Evolutionary conservation across 441 rosid species (phyloP).

Genomic region (Populus hybrid): DNA sequence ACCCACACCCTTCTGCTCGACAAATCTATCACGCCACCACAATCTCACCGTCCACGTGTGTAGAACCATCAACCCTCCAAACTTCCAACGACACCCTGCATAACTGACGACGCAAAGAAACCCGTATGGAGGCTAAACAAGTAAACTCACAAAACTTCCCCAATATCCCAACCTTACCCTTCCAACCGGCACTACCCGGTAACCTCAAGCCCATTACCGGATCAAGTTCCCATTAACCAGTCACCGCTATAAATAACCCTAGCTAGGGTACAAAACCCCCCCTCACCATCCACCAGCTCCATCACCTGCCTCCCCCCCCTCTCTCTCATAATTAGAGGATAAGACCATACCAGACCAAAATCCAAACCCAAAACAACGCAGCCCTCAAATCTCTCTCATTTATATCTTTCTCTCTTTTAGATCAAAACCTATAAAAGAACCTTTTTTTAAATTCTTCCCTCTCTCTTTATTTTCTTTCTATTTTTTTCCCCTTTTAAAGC

Average conservation of each 20-base stretch:
- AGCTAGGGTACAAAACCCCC: slow-evolving; percentile 24
- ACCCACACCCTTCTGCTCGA: too few species aligned
- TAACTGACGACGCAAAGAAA: too few species aligned
- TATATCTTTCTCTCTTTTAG: neutral
- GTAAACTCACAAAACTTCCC: neutral
- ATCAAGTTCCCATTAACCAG: neutral
- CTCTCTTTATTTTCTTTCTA: neutral
- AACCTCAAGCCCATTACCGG: neutral
- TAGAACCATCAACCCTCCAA: too few species aligned
- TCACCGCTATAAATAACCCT: slow-evolving; percentile 17
- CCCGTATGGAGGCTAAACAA: neutral
- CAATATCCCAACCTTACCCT: slow-evolving; percentile 6
- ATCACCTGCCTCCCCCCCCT: slow-evolving; percentile 3
- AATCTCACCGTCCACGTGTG: too few species aligned
- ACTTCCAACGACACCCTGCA: too few species aligned
- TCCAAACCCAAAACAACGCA: neutral
- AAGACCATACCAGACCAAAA: slow-evolving; percentile 7
- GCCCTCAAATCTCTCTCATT: slow-evolving; percentile 8
- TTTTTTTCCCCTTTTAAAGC: neutral
- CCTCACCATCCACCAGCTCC: neutral
- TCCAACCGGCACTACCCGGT: slow-evolving; percentile 27
- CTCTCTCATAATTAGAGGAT: slow-evolving; percentile 12
- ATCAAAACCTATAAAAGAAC: slow-evolving; percentile 41
- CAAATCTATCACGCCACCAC: too few species aligned
- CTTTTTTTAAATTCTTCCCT: slow-evolving; percentile 30